Evolutionary conservation across 192 early-diverging fungal species (phyloP).

Genomic region (Coemansia umbellata): DNA sequence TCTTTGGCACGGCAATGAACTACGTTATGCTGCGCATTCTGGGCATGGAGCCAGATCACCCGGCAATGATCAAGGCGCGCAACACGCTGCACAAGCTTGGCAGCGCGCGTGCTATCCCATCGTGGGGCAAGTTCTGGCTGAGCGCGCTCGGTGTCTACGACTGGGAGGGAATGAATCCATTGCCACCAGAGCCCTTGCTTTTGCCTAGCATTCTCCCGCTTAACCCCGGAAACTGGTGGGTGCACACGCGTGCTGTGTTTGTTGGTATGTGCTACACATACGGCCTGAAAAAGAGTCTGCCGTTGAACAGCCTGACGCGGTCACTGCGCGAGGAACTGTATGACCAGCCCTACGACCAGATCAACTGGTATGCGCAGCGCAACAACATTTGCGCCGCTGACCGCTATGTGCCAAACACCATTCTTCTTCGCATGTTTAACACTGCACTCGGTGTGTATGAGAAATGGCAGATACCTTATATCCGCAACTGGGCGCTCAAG

Average conservation of each 20-base stretch:
- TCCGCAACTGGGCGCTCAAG: slow-evolving; percentile 66
- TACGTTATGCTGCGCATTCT: slow-evolving; percentile 87
- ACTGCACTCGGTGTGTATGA: slow-evolving; percentile 70
- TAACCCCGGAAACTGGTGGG: slow-evolving; percentile 91
- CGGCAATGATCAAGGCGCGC: slow-evolving; percentile 79
- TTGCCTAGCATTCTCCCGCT: slow-evolving; percentile 79
- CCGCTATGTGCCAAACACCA: slow-evolving; percentile 79
- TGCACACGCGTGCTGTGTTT: slow-evolving; percentile 89
- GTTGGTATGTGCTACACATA: slow-evolving; percentile 96
- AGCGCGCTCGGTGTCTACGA: slow-evolving; percentile 86
- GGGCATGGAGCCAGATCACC: slow-evolving; percentile 81
- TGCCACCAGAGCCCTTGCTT: slow-evolving; percentile 89
- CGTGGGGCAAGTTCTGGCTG: slow-evolving; percentile 99
- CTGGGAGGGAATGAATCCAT: slow-evolving; percentile 93
- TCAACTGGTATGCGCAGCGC: slow-evolving; percentile 76
- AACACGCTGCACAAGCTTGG: slow-evolving; percentile 79
- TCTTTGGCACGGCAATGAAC: slow-evolving; percentile 95
- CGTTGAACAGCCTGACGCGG: slow-evolving; percentile 65
- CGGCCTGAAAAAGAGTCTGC: slow-evolving; percentile 58
- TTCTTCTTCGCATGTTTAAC: slow-evolving; percentile 72
- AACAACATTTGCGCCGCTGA: slow-evolving; percentile 82
- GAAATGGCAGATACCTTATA: slow-evolving; percentile 52
- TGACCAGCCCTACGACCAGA: slow-evolving; percentile 76
- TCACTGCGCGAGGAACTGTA: slow-evolving; percentile 88
- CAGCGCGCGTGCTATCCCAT: slow-evolving; percentile 77